Evolutionary conservation across 2,329 filamentous ascomycete species (phyloP), one percentile per base, ranked within the genome.

Genomic region (Penicillium occitanis): DNA sequence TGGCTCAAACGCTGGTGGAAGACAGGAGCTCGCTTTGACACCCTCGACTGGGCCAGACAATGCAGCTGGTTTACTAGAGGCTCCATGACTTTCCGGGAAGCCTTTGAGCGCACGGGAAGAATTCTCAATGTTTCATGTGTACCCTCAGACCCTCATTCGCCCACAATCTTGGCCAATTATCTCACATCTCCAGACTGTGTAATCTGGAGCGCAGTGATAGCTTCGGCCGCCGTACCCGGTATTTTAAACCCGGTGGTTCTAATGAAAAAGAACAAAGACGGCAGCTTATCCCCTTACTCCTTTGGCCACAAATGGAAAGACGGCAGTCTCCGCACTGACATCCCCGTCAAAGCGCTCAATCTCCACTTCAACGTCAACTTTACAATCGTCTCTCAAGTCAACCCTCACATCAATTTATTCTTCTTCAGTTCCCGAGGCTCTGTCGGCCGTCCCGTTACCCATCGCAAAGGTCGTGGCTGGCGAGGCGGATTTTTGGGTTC

Each of bases 231-330:
- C 4, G 95, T 99, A 0, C 95, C 95, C 0, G 95, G 95, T 1
- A 98, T 99, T 66, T 82, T 98, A 42, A 98, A 98, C 74, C 95
- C 95, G 0, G 94, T 99, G 1, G 87, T 99, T 7, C 91, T 92
- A 83, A 93, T 97, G 89, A 88, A 88, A 83, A 97, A 96, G 81
- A 91, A 86, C 63, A 83, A 85, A 19, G 87, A 93, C 67, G 93
- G 93, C 1, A 88, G 84, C 1, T 83, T 99, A 3, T 87, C 88
- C 0, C 95, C 95, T 0, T 99, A 97, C 78, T 96, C 92, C 0
- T 99, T 99, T 75, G 95, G 95, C 0, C 93, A 98, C 82, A 98
- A 98, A 80, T 99, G 95, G 95, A 99, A 99, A 79, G 95, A 99
- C 76, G 95, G 95, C 63, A 95, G 91, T 71, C 81, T 99, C 64